Evolutionary conservation across 1,139 yeast genomes (phyloP).

Genomic region (Suzukiozyma palmioleophila): DNA sequence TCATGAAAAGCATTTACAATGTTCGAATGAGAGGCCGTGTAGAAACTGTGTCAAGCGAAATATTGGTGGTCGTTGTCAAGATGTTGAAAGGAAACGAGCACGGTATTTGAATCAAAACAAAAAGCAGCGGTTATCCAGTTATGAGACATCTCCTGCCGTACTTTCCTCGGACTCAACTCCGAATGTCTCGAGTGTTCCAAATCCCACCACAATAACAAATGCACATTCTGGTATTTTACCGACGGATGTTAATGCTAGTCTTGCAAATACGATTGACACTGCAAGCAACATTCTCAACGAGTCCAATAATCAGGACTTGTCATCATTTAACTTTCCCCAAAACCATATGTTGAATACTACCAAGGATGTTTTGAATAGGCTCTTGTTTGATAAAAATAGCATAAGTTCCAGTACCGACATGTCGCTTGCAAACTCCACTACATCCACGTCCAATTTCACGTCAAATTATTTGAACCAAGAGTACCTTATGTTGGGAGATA

Average conservation of each 20-base stretch:
- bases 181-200: conserved; percentile 1
- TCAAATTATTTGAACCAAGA: conserved; percentile 51
- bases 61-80: conserved; percentile 50
- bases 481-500: conserved; percentile 55
- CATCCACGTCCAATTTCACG: conserved; percentile 9
- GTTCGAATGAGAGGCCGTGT: conserved; percentile 60
- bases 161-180: conserved; percentile 2
- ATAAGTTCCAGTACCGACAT: conserved; percentile 3
- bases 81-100: conserved; percentile 57
- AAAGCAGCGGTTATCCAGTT: conserved; percentile 6
- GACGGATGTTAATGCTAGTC: conserved; percentile 1
- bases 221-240: conserved; percentile 1
- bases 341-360: conserved; percentile 32
- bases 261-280: conserved; percentile 1
- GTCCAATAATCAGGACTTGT: background rate
- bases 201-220: background rate
- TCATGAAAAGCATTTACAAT: conserved; percentile 67
- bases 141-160: conserved; percentile 3
- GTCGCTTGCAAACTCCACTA: background rate
- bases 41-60: conserved; percentile 63
- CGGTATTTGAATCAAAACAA: conserved; percentile 25
- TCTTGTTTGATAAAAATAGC: conserved; percentile 12
- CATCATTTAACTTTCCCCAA: conserved; percentile 2
- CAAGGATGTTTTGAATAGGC: conserved; percentile 34
- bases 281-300: background rate